Conservation (phyloP, 768 basidiomycete genomes). For the Daedalea quercina region DNA sequence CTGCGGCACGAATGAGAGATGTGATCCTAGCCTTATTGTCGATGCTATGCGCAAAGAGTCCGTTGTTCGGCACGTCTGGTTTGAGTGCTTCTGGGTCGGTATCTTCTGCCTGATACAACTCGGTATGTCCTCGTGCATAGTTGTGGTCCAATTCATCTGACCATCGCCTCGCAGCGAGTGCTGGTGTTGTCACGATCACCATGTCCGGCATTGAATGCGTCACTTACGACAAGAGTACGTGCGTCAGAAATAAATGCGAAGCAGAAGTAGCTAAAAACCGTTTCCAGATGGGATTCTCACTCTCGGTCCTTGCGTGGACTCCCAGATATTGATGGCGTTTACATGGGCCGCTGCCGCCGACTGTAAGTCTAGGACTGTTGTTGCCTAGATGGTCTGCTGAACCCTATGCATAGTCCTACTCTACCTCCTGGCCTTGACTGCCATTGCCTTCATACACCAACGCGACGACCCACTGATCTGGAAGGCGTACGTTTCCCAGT, state of each 20-base stretch:
- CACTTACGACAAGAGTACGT: neutral
- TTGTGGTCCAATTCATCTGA: neutral
- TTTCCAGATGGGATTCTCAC: neutral
- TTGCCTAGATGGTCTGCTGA: neutral
- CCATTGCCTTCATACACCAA: constrained; percentile 36
- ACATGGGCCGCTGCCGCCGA: constrained; percentile 5
- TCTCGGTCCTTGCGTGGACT: neutral
- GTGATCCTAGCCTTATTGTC: constrained; percentile 40
- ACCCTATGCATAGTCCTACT: constrained; percentile 38
- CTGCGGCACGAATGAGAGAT: neutral
- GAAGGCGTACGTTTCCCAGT: constrained; percentile 39
- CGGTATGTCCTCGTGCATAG: constrained; percentile 33
- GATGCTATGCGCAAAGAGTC: constrained; percentile 48
- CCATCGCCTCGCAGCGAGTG: constrained; percentile 37
- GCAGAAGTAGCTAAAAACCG: neutral
- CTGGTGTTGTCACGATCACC: constrained; percentile 39
- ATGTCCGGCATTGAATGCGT: constrained; percentile 31
- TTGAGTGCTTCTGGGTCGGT: constrained; percentile 58
- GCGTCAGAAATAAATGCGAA: neutral
- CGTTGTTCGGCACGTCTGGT: constrained; percentile 59
- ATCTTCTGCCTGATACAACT: constrained; percentile 54
- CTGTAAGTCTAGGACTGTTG: constrained; percentile 4
- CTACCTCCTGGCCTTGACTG: constrained; percentile 47
- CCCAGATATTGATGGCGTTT: neutral
- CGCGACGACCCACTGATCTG: constrained; percentile 44